Evolutionary conservation across 2,329 filamentous ascomycete genomes (phyloP), one percentile per base, ranked within the genome.

Genomic region (Daldinia sp.): DNA sequence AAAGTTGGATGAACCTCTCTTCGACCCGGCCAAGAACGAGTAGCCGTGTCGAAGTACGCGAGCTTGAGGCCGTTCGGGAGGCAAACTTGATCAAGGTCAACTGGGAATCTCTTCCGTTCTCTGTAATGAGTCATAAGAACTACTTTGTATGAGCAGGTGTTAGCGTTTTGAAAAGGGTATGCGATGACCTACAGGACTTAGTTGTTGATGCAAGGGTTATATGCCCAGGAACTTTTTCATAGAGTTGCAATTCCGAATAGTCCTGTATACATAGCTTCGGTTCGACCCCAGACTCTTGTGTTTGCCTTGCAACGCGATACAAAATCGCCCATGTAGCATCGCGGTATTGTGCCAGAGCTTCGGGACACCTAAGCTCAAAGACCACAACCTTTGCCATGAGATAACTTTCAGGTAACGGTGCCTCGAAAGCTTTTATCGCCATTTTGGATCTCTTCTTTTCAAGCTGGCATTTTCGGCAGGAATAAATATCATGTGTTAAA

Each of bases 31-130:
- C 85, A 88, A 0, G 77, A 67, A 1, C 73, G 68, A 0, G 74
- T 76, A 0, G 30, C 6, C 3, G 58, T 64, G 68, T 89, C 87
- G 62, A 79, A 87, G 64, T 88, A 88, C 0, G 74, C 70, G 46
- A 85, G 81, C 1, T 74, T 79, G 9, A 88, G 67, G 0, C 82
- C 85, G 56, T 84, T 84, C 0, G 81, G 81, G 2, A 83, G 78
- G 58, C 82, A 82, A 0, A 89, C 78, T 1, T 81, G 75, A 6
- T 78, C 74, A n/a, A 81, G 72, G 0, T 74, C 69, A 0, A 82
- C 79, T 1, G 83, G 82, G 42, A 88, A 81, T 0, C 55, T 44
- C 33, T 79, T 78, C 1, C 56, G 73, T 0, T 76, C 76, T 65
- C 18, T 70, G 35, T 86, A 88, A 69, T 90, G 87, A 0, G 85